A percentile compares a stretch with the other conserved stretches of the same genome.
Evolutionary conservation across 805 yeast genomes (phyloP).

Genomic region (Wickerhamomyces kurtzmanii): DNA sequence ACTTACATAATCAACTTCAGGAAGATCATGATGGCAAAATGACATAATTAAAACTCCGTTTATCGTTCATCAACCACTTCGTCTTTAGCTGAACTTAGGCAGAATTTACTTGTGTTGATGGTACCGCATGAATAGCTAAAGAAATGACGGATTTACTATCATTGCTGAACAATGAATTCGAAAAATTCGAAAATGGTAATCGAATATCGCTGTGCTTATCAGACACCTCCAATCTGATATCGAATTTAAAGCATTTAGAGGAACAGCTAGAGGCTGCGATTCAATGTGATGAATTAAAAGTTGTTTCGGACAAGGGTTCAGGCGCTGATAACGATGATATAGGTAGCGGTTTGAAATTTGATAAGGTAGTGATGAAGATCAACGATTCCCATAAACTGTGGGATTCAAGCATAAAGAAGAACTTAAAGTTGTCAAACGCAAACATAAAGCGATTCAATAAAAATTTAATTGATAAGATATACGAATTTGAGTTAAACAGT

Average conservation of each 20-base stretch:
- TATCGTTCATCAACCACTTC: no score
- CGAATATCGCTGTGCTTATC: not conserved
- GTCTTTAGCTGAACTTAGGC: no score
- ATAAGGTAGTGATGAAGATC: constrained; percentile 18
- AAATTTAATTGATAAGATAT: constrained; percentile 16
- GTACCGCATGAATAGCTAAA: no score
- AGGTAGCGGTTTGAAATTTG: constrained; percentile 6
- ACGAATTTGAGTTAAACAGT: constrained; percentile 21
- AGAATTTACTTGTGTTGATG: no score
- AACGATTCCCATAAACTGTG: constrained; percentile 19
- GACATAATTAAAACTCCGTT: no score
- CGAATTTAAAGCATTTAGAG: not conserved
- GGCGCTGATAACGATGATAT: not conserved
- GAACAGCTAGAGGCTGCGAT: not conserved
- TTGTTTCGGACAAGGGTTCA: no score
- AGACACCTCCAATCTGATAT: not conserved
- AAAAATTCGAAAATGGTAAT: not conserved
- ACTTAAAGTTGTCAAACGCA: constrained; percentile 16
- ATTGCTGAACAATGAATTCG: not conserved
- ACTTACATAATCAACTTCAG: no score
- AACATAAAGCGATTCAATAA: constrained; percentile 19
- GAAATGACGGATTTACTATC: not conserved
- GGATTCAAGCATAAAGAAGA: constrained; percentile 18
- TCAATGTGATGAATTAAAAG: not conserved
- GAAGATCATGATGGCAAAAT: no score